Conservation (phyloP, 2,329 filamentous ascomycete species). For the Raffaelea deltoideospora region DNA sequence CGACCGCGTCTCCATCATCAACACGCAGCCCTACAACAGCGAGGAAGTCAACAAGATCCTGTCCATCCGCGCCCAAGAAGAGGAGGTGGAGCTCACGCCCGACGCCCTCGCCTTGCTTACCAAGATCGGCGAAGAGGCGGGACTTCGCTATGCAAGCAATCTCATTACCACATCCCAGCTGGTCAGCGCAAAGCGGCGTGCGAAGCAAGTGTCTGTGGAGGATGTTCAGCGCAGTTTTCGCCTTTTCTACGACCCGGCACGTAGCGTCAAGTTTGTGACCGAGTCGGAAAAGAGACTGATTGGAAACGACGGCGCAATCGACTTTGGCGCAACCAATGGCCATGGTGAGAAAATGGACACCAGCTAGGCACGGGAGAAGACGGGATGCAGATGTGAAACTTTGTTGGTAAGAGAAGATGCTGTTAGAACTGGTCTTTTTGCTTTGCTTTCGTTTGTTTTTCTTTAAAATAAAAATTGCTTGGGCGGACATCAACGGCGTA, state of each 20-base stretch:
- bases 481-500: too few relatives aligned
- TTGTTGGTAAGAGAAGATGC: too few relatives aligned
- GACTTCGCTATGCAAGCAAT: conserved; percentile 91
- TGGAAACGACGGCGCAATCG: conserved; percentile 68
- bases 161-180: conserved; percentile 91
- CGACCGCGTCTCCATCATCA: conserved; percentile 90
- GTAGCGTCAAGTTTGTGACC: conserved; percentile 80
- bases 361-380: conserved; percentile 5
- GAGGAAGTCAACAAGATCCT: conserved; percentile 91
- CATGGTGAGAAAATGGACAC: conserved; percentile 29
- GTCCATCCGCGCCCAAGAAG: conserved; percentile 82
- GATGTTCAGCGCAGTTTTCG: conserved; percentile 90
- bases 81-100: conserved; percentile 81
- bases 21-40: conserved; percentile 67
- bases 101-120: conserved; percentile 86
- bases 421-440: conserved; percentile 4
- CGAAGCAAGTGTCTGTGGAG: conserved; percentile 67
- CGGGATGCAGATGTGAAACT: neutral
- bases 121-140: conserved; percentile 88
- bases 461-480: too few relatives aligned
- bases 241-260: conserved; percentile 78
- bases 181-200: conserved; percentile 69
- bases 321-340: conserved; percentile 42
- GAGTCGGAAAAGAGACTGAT: conserved; percentile 91
- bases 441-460: conserved; percentile 1